A percentile compares a stretch with the other conserved stretches of the same genome.
Conservation (phyloP, 768 basidiomycete genomes). For the Rhodotorula babjevae region DNA sequence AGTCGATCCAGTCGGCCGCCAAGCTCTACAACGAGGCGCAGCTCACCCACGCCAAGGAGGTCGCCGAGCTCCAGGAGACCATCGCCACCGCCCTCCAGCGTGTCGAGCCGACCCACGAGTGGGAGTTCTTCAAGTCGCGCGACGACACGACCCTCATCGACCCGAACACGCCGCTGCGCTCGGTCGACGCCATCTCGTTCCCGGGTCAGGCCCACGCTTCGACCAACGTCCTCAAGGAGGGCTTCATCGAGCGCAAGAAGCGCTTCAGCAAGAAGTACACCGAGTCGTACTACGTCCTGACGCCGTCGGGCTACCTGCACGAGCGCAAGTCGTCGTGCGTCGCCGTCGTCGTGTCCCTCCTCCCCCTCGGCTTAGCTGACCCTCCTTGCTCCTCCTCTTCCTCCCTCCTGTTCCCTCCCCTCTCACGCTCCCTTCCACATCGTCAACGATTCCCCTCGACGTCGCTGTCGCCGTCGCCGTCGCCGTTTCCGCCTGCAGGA, state of each 20-base stretch:
- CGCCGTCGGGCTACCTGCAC: conserved; percentile 44
- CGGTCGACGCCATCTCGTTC: conserved; percentile 40
- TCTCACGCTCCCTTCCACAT: neutral
- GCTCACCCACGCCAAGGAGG: conserved; percentile 15
- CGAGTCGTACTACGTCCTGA: conserved; percentile 43
- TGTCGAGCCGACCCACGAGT: conserved; percentile 30
- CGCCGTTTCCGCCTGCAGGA: conserved; percentile 41
- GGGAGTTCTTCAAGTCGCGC: conserved; percentile 21
- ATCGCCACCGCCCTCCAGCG: conserved; percentile 33
- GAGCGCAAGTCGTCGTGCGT: conserved; percentile 40
- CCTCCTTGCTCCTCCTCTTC: neutral
- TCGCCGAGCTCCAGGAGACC: conserved; percentile 17
- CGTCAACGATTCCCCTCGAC: too few relatives aligned
- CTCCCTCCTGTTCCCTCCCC: neutral
- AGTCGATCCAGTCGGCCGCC: conserved; percentile 24
- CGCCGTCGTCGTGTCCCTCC: too few relatives aligned
- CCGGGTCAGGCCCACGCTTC: conserved; percentile 42
- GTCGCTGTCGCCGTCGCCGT: too few relatives aligned
- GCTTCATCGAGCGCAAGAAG: conserved; percentile 46
- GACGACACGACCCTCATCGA: conserved; percentile 30
- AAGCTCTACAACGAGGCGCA: conserved; percentile 31
- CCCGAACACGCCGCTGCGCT: conserved; percentile 35
- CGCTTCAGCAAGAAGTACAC: conserved; percentile 44
- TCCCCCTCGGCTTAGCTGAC: too few relatives aligned
- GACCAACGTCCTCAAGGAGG: conserved; percentile 41